Conservation (phyloP, 768 basidiomycete genomes). For the Boletus patriciae region DNA sequence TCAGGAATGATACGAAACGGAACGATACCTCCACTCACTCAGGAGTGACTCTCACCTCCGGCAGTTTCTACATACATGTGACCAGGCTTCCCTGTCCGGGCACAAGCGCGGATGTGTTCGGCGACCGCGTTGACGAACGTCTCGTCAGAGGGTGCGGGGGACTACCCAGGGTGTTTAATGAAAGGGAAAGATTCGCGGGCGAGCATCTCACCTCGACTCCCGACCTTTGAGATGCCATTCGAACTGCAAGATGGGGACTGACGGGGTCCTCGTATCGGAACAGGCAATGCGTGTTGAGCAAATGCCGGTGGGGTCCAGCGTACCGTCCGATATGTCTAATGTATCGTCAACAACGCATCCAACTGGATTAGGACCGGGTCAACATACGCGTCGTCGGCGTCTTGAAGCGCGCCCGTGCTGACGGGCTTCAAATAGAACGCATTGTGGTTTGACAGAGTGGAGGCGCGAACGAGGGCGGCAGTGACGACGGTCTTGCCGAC, state of each 20-base stretch:
- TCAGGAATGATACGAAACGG: neutral
- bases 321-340: slow-evolving; percentile 66
- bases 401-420: slow-evolving; percentile 77
- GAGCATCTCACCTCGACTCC: slow-evolving; percentile 29
- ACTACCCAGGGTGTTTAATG: slow-evolving; percentile 21
- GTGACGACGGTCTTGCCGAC: slow-evolving; percentile 94
- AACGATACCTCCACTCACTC: slow-evolving; percentile 6
- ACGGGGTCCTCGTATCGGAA: slow-evolving; percentile 87
- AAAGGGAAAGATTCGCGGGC: neutral
- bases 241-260: slow-evolving; percentile 88
- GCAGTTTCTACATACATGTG: slow-evolving; percentile 92
- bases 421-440: slow-evolving; percentile 87
- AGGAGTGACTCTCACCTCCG: slow-evolving; percentile 67
- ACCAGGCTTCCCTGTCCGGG: slow-evolving; percentile 34
- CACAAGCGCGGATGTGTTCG: slow-evolving; percentile 57
- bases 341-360: neutral
- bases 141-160: slow-evolving; percentile 54
- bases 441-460: slow-evolving; percentile 50
- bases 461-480: slow-evolving; percentile 78
- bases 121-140: slow-evolving; percentile 66
- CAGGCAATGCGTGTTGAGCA: slow-evolving; percentile 66
- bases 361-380: neutral
- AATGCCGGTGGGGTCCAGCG: slow-evolving; percentile 39
- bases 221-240: slow-evolving; percentile 40
- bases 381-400: slow-evolving; percentile 82